These are phyloP conservation scores for Geranium incanum DNA, from an alignment of 441 rosid genomes.

Conservation along the genomic window DNA sequence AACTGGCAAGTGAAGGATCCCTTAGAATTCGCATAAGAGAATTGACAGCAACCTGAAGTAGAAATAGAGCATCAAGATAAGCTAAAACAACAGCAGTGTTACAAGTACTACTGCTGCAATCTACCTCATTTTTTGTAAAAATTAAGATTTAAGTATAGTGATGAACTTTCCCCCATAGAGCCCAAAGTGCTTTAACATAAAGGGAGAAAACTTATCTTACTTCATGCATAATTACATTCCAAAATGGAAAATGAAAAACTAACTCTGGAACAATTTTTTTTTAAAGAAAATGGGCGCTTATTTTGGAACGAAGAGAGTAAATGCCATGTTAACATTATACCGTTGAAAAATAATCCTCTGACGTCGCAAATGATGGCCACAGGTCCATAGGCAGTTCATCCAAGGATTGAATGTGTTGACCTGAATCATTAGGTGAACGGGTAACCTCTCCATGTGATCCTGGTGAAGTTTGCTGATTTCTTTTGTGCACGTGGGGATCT, in stretches of 20 bases:
- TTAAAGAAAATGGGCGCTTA: not conserved
- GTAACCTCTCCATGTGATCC: slow-evolving; percentile 89
- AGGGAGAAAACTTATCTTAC: not conserved
- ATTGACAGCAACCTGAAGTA: slow-evolving; percentile 84
- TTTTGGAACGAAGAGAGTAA: slow-evolving; percentile 7
- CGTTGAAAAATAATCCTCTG: slow-evolving; percentile 95
- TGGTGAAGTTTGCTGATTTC: slow-evolving; percentile 71
- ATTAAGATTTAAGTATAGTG: not conserved
- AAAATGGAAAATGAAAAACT: too few relatives aligned
- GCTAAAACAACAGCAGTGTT: slow-evolving; percentile 17
- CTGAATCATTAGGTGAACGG: slow-evolving; percentile 87
- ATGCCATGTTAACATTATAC: slow-evolving; percentile 36
- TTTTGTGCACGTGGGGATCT: slow-evolving; percentile 93
- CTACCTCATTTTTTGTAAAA: not conserved
- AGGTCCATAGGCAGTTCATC: slow-evolving; percentile 90
- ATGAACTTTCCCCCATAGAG: not conserved
- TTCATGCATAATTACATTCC: not conserved
- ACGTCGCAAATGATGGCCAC: slow-evolving; percentile 90
- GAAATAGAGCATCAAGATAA: slow-evolving; percentile 18
- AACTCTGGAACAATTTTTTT: not conserved
- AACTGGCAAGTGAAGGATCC: slow-evolving; percentile 94
- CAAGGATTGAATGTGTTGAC: slow-evolving; percentile 78
- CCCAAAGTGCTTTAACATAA: not conserved
- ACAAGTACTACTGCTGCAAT: not conserved
- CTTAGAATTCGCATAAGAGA: slow-evolving; percentile 98